Evolutionary conservation across 2,329 filamentous ascomycete species (phyloP), one percentile per base, ranked within the genome.

Genomic region (Myrmaecium sp.): DNA sequence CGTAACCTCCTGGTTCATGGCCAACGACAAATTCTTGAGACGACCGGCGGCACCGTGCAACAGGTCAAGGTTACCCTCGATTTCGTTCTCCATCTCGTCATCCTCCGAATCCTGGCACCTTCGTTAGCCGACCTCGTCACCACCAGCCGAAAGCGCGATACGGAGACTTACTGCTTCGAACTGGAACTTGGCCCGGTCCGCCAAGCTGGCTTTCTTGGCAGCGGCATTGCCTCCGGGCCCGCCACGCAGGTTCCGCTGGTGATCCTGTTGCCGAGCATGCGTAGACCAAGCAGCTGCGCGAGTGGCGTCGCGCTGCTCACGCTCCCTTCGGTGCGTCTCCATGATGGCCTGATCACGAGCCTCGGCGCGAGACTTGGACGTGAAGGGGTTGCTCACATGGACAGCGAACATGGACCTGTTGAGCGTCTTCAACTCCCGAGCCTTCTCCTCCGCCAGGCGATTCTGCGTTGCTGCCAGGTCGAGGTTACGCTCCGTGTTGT

Each of bases 401-500:
- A 49, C 43, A 13, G 80, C 78, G 44, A 93, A 93, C 82, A 94
- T 92, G 57, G 75, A 83, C 35, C 76, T 64, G 52, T 94, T 92
- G 26, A 91, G 60, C 1, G 69, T 80, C 57, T 86, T 86, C 19
- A 94, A 59, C 45, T 93, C 82, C 25, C 72, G 69, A 1, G 82
- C 76, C 40, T 80, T 78, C 37, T 84, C 80, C 39, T 83, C 74
- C 4, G 80, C 81, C 34, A 81, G 60, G 33, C 74, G 69, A 42
- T 80, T 81, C 48, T 84, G 75, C 33, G 74, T 75, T n/a, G 68
- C 57, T 4, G 82, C 77, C 36, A 80, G 61, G 40, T 93, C 81
- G 30, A 94, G 63, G 41, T 86, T 82, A 51, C 69, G 70, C 50
- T 92, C 80, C 1, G 77, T 80, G 43, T 84, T 81, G 31, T 31